Conservation (phyloP, 345 rosid genomes). For the Trapa incisa region DNA sequence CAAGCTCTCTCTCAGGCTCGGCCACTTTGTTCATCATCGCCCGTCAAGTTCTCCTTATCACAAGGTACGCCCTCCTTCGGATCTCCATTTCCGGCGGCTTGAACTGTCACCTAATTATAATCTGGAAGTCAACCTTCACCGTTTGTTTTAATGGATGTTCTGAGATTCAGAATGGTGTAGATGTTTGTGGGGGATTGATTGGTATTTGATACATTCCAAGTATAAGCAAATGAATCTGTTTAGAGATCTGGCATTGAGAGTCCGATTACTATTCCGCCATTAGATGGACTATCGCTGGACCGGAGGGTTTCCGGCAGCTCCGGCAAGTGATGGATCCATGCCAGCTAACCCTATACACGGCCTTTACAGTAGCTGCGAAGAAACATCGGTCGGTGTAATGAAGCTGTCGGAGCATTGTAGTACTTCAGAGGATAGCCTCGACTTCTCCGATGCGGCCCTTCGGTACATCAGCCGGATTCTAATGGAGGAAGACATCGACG, state of each 20-base stretch:
- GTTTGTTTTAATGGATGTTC: too few species aligned
- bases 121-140: too few species aligned
- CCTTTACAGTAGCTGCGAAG: background rate
- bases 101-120: too few species aligned
- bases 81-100: too few species aligned
- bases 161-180: too few species aligned
- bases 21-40: too few species aligned
- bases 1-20: too few species aligned
- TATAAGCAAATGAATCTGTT: constrained; percentile 1
- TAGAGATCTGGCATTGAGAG: background rate
- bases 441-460: constrained; percentile 46
- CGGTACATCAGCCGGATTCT: constrained; percentile 61
- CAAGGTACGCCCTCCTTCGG: too few species aligned
- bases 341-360: background rate
- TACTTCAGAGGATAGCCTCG: constrained; percentile 24
- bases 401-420: background rate
- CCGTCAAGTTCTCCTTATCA: too few species aligned
- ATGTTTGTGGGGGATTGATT: too few species aligned
- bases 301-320: background rate
- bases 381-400: background rate
- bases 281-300: background rate
- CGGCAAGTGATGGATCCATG: background rate
- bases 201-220: background rate
- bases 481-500: constrained; percentile 49
- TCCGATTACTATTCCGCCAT: background rate